Base-by-base conservation (phyloP, 2,329 filamentous ascomycete species). In the Hortaea werneckii region DNA sequence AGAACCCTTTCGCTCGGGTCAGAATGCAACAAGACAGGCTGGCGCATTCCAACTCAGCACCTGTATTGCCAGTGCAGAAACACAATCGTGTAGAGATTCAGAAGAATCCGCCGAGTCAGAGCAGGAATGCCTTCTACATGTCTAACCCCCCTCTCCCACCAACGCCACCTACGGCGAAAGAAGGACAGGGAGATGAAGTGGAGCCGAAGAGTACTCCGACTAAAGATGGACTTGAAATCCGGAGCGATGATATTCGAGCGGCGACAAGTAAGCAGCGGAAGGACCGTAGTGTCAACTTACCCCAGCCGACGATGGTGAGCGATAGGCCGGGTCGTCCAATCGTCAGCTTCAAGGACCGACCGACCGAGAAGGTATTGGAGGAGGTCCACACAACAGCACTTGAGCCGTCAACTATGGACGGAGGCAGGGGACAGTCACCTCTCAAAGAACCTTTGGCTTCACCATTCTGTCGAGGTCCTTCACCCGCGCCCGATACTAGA, bases 261-360 rank as follows among this genome's bases (percentile, higher is more conserved):
- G 90, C 90, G 45, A 96, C 90, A 6, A 92, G 85, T 67, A 94
- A 94, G 78, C 83, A 75, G 63, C 72, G 92, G 53, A 88, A 81
- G 64, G 87, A 95, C 66, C 82, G 89, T 61, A 95, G 88, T 67
- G 69, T 81, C 47, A 94, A 86, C 63, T 74, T 96, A 51, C 90
- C 89, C 28, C 90, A 84, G 60, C 90, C 90, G 54, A 87, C 85
- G 45, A 83, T 86, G 60, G 89, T 96, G 66, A 95, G 88, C 70
- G 85, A 95, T 70, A 85, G 78, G 61, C 84, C 85, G 58, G 87
- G 87, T 58, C 81, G 90, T 63, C 90, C 90, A 52, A 96, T 96
- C 73, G 90, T 96, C 75, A 96, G 90, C 76, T 96, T 96, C 75
- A 79, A 94, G 68, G 78, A 78, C 60, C 78, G 83, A 63, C 95